Evolutionary conservation across 176 grass and related monocot genomes (phyloP).

Genomic region (Rhynchospora tenuis): DNA sequence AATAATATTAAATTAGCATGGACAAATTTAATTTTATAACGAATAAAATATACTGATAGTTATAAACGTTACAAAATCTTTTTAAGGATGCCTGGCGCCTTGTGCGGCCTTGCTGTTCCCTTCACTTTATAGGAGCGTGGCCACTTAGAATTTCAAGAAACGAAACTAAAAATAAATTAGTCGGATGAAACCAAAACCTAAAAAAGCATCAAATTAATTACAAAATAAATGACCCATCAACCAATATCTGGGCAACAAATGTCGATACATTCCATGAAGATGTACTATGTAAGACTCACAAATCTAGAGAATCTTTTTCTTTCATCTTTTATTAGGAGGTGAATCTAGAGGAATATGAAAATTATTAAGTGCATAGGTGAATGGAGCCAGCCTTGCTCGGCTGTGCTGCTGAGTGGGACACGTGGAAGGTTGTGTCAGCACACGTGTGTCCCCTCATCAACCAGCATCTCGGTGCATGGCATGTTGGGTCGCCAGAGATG

Average conservation of each 20-base stretch:
- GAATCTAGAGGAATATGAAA: constrained; percentile 15
- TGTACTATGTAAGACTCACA: neutral
- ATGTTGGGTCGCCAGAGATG: neutral
- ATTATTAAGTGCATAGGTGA: neutral
- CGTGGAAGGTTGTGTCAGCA: neutral
- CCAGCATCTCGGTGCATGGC: neutral
- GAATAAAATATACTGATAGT: no score
- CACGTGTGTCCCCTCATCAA: constrained; percentile 9
- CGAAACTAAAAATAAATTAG: neutral
- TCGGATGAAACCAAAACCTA: neutral
- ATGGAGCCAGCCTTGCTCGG: constrained; percentile 11
- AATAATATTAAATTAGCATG: no score
- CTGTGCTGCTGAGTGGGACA: neutral
- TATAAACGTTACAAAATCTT: no score
- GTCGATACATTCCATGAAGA: neutral
- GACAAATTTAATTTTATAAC: no score
- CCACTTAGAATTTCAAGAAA: no score
- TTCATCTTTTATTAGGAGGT: neutral
- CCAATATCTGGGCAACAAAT: neutral
- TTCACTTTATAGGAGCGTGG: no score
- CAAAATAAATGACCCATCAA: neutral
- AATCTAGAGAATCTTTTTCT: neutral
- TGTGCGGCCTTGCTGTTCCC: no score
- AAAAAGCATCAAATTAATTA: neutral
- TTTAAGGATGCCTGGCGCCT: no score